Base-by-base conservation (phyloP, 805 yeast species). In the Saccharomycopsis fermentans region DNA sequence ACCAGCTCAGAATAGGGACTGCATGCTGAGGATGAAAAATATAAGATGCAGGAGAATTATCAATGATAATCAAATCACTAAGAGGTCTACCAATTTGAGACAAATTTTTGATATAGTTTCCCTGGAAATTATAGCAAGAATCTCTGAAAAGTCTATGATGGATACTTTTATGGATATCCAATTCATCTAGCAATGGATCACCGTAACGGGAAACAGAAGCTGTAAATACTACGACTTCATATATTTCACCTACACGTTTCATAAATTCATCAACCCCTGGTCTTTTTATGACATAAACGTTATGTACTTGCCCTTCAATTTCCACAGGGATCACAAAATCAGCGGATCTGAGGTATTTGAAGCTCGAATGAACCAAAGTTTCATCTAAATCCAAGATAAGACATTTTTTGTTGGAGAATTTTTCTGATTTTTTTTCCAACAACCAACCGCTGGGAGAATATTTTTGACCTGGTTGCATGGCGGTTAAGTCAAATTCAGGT, bases 301-400 rank as follows among this genome's bases (percentile, higher is more conserved):
- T 92, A 71, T 94, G 98, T 35, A 84, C 78, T 69, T 88, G 92
- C 66, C 85, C 85, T 66, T 94, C 98, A 63, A 94, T 92, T 70
- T 92, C 98, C 56, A 94, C 99, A 16, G 99, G 98, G 55, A 94
- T 89, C 53, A 95, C 95, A 73, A 94, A 94, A 73, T 94, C 99
- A 1, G 97, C 96, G 52, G 90, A 86, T 60, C 95, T 82, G 59
- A 94, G 79, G 70, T 86, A 90, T 71, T 92, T 91, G 77, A 94
- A 94, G 6, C 96, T 86, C 1, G 96, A 88, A 71, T 94, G 99
- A 35, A 94, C 99, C 60, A 94, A 79, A 2, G 99, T 94, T 72
- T 94, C 99, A 71, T 94, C 99, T 63, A 94, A 75, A 72, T 94
- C 99, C 57, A 94, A 77, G 14, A 94, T 87, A 36, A 94, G 78